Base-by-base conservation (phyloP, 495 filamentous ascomycete genomes). In the Trichoderma gamsii region DNA sequence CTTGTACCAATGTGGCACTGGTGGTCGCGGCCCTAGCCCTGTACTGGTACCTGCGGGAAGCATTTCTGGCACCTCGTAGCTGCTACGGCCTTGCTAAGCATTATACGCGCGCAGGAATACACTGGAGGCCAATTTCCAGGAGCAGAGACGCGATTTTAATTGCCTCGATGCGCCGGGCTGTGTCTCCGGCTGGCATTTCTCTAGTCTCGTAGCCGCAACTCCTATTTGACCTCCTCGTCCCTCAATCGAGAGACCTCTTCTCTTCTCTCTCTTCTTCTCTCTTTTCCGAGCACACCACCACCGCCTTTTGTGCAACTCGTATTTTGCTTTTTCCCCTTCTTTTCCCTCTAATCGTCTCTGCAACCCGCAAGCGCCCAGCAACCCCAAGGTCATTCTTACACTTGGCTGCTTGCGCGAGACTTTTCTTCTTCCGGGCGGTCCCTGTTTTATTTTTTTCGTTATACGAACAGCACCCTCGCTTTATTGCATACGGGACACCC, bases 281-380 rank as follows among this genome's bases (percentile, higher is more conserved):
- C 83, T 86, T 71, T 75, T 83, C 68, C 78, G 78, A 67, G 79
- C 82, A 63, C 79, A 85, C 69, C 73, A 52, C 74, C 79, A 69
- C 75, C 73, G 72, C 44, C 21, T 25, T 52, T 84, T 32, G 56
- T 61, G 25, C 56, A 52, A 23, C 49, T 52, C 16, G 56, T 49
- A 63, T 68, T 41, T 46, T 46, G 13, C 38, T 63, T 63, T 68
- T 51, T 61, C 7, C 11, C 41, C 61, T n/a, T 13, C 4, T 23
- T 63, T 68, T 35, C 12, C 49, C 21, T 52, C n/a, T 11, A 21
- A 21, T 52, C 49, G 15, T 52, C 21, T 38, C 35, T 38, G 35
- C 35, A 38, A 13, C 13, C 64, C 64, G 56, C 56, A 61, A 61
- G 56, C 56, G 56, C 56, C 49, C 3, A 61, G 44, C 9, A 61